Conservation (phyloP, 2,329 filamentous ascomycete species). For the Chrysoporthe puriensis region DNA sequence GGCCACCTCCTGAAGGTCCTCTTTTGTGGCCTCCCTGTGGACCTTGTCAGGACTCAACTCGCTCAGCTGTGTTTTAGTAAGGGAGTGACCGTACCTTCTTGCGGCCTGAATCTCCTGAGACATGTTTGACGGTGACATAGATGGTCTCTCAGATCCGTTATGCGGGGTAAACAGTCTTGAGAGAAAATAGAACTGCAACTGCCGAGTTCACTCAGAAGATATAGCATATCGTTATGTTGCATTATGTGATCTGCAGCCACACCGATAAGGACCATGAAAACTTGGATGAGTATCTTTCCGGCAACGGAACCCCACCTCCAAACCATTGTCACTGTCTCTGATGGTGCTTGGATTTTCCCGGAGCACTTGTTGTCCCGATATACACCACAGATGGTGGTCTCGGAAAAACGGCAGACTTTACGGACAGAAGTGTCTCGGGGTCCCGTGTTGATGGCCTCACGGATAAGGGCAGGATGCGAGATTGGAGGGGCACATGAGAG, state of each 20-base stretch:
- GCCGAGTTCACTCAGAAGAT: background rate
- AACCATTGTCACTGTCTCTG: background rate
- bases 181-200: background rate
- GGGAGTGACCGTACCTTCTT: background rate
- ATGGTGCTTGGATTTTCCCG: background rate
- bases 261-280: background rate
- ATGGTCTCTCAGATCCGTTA: background rate
- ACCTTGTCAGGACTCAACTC: no score
- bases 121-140: background rate
- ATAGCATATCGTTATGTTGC: background rate
- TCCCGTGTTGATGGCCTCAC: no score
- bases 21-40: slow-evolving; percentile 9
- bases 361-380: background rate
- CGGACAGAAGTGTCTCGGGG: no score
- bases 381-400: no score
- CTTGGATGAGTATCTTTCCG: background rate
- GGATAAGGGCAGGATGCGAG: no score
- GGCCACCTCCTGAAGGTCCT: slow-evolving; percentile 7
- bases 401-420: no score
- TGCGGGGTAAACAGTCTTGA: background rate
- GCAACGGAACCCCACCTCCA: slow-evolving; percentile 1
- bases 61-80: background rate
- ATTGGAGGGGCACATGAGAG: no score
- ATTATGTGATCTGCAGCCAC: background rate
- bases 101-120: background rate